Conservation (phyloP, 139 green algal species). For the Choricystis sp. region DNA sequence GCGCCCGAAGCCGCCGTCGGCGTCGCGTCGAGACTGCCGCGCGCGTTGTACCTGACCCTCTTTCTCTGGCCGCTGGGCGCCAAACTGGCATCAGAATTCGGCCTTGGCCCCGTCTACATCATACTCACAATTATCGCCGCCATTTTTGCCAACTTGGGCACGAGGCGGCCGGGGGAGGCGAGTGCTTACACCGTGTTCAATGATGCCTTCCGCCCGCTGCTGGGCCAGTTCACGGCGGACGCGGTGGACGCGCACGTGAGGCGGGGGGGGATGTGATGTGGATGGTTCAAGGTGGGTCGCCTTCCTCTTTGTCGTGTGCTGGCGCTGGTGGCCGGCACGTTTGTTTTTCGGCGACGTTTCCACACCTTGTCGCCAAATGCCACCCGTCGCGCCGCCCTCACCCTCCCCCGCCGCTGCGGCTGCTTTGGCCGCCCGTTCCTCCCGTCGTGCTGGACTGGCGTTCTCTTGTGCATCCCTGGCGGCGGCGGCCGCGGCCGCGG, state of each 20-base stretch:
- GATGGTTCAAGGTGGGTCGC: no score
- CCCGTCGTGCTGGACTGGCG: background rate
- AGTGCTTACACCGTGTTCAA: background rate
- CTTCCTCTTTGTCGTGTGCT: no score
- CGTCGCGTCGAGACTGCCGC: no score
- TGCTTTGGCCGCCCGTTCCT: no score
- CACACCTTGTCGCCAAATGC: no score
- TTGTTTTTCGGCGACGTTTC: no score
- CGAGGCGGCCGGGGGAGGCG: background rate
- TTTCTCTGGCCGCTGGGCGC: background rate
- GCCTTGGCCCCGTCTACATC: background rate
- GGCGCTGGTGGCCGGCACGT: no score
- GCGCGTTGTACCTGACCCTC: no score
- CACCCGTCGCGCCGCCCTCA: no score
- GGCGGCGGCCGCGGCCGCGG: no score
- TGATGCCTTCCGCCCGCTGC: background rate
- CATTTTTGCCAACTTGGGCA: background rate
- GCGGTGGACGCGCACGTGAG: background rate
- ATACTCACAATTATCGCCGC: background rate
- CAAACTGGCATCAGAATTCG: background rate
- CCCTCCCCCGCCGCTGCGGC: no score
- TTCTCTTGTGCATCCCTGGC: background rate
- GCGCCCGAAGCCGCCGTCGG: no score
- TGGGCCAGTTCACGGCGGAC: background rate
- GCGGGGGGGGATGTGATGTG: background rate